Evolutionary conservation across 139 green algal species (phyloP).

Genomic region (Chlorella sp.): DNA sequence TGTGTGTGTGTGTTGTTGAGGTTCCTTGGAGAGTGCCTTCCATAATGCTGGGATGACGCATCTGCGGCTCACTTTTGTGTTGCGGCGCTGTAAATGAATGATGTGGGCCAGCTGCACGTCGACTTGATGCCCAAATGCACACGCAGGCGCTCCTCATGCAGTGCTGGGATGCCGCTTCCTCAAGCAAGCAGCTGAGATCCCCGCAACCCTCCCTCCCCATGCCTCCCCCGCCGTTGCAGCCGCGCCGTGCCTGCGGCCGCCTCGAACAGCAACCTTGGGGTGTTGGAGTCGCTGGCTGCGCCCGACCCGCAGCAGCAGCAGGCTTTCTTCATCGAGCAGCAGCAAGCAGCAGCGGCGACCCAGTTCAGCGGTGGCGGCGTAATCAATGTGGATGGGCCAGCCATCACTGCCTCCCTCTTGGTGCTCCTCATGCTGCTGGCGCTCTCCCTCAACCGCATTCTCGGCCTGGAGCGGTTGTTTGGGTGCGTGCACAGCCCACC

Average conservation of each 20-base stretch:
- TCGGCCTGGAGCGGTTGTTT: constrained; percentile 12
- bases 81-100: no score
- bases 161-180: neutral
- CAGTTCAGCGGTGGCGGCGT: constrained; percentile 12
- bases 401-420: neutral
- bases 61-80: no score
- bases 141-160: neutral
- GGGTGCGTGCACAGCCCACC: neutral
- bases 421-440: constrained; percentile 21
- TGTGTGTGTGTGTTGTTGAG: no score
- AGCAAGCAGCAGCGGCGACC: neutral
- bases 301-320: constrained; percentile 1
- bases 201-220: neutral
- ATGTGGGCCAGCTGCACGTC: neutral
- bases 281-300: neutral
- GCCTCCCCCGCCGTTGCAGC: neutral
- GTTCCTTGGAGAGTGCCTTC: no score
- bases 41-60: no score
- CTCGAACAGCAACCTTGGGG: constrained; percentile 12
- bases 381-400: constrained; percentile 3
- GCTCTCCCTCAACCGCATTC: constrained; percentile 21
- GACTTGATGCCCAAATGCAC: neutral
- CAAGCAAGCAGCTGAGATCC: neutral
- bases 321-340: neutral
- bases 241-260: neutral